Conservation (phyloP, 306 rosid species). For the Biancaea sappan region DNA sequence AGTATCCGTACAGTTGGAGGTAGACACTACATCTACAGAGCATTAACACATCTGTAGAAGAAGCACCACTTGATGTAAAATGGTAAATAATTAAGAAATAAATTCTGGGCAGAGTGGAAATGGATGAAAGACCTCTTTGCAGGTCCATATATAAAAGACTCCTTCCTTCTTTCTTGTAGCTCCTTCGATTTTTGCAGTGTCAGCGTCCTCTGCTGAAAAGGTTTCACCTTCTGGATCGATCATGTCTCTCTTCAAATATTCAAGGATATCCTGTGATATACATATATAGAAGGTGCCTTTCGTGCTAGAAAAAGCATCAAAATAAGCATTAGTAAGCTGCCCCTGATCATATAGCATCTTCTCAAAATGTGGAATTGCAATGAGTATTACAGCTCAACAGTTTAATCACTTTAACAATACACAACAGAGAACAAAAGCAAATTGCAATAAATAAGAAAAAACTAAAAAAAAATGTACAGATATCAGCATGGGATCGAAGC, state of each 20-base stretch:
- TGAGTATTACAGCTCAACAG: slow-evolving; percentile 32
- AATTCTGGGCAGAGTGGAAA: slow-evolving; percentile 18
- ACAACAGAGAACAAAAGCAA: slow-evolving; percentile 26
- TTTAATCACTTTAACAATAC: slow-evolving; percentile 27
- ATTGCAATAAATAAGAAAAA: slow-evolving; percentile 11
- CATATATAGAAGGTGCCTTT: slow-evolving; percentile 71
- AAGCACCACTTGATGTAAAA: background rate
- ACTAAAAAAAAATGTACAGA: slow-evolving; percentile 6
- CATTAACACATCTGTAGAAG: background rate
- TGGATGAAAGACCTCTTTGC: slow-evolving; percentile 62
- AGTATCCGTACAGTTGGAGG: background rate
- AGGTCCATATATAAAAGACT: slow-evolving; percentile 88
- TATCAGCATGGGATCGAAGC: no score
- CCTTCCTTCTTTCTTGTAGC: slow-evolving; percentile 83
- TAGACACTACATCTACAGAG: background rate
- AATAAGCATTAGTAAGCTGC: slow-evolving; percentile 76
- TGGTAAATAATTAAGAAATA: slow-evolving; percentile 5
- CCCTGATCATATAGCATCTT: slow-evolving; percentile 99
- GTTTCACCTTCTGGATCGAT: slow-evolving; percentile 92
- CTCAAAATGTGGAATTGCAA: slow-evolving; percentile 98
- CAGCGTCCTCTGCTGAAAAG: slow-evolving; percentile 99
- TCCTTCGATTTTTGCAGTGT: slow-evolving; percentile 86
- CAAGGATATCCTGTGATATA: slow-evolving; percentile 79
- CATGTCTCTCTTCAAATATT: slow-evolving; percentile 92
- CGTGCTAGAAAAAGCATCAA: slow-evolving; percentile 79